phyloP scores from a whole-genome alignment of 2,329 filamentous ascomycete genomes.

The Fusarium hostae region DNA sequence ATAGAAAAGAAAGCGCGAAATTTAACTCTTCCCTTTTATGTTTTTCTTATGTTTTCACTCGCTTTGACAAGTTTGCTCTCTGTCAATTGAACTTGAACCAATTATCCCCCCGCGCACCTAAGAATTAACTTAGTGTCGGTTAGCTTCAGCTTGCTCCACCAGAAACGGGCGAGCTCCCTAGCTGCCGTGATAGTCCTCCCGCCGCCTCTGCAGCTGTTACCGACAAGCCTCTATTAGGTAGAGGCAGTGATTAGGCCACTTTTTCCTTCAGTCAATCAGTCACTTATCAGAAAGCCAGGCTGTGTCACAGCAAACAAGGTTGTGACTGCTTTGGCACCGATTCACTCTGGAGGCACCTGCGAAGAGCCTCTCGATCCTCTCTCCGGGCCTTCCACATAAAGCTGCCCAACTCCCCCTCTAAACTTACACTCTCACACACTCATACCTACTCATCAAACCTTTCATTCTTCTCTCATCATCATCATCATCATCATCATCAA shows the following conservation, averaged over 20 bases:
- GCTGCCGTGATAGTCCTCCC: slow-evolving; percentile 16
- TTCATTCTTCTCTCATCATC: background rate
- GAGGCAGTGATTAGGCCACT: background rate
- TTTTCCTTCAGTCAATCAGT: background rate
- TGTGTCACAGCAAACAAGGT: background rate
- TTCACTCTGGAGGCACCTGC: background rate
- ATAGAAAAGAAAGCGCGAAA: background rate
- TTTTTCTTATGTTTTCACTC: background rate
- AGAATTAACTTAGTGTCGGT: background rate
- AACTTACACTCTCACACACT: background rate
- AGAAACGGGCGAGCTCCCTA: slow-evolving; percentile 13
- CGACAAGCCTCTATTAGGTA: background rate
- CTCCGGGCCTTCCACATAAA: slow-evolving; percentile 7
- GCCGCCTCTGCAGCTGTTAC: background rate
- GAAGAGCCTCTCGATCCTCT: background rate
- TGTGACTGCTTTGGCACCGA: background rate
- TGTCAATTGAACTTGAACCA: background rate
- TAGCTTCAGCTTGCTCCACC: slow-evolving; percentile 24
- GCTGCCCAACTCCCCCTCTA: background rate
- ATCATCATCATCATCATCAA: background rate
- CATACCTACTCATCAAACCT: background rate
- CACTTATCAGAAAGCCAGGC: background rate
- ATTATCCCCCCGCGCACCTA: background rate
- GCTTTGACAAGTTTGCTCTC: background rate
- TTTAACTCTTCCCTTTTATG: background rate